Conservation (phyloP, 106 monocot genomes). For the Phalaenopsis aphrodite region DNA sequence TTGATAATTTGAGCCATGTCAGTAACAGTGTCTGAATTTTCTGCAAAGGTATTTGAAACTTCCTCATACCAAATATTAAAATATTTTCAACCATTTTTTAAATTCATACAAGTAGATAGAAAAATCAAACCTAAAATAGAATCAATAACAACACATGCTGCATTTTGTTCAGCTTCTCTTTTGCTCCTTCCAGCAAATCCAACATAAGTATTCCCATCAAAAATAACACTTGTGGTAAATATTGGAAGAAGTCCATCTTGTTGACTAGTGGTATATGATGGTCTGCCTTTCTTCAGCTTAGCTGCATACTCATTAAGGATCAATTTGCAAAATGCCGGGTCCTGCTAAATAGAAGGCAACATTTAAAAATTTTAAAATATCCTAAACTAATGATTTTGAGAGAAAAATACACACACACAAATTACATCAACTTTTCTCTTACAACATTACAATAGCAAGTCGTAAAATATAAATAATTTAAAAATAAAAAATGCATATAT, state of each 20-base stretch:
- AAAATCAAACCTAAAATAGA: constrained; percentile 41
- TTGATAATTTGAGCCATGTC: constrained; percentile 36
- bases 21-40: constrained; percentile 10
- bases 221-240: constrained; percentile 30
- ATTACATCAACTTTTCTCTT: background rate
- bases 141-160: constrained; percentile 41
- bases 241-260: constrained; percentile 16
- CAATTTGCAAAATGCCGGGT: constrained; percentile 40
- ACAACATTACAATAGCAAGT: background rate
- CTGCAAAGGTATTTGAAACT: constrained; percentile 18
- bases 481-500: background rate
- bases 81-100: constrained; percentile 9
- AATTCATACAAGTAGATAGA: background rate
- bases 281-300: constrained; percentile 24
- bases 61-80: background rate
- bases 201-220: constrained; percentile 32
- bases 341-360: constrained; percentile 19
- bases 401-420: background rate
- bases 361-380: background rate
- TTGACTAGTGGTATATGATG: constrained; percentile 27
- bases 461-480: background rate
- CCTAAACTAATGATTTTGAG: too few species aligned
- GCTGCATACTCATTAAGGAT: constrained; percentile 60
- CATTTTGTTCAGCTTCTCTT: constrained; percentile 64
- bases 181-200: constrained; percentile 41